These are phyloP conservation scores for Neonectria punicea DNA, from an alignment of 2,329 filamentous ascomycete genomes.

Conservation along the genomic window DNA sequence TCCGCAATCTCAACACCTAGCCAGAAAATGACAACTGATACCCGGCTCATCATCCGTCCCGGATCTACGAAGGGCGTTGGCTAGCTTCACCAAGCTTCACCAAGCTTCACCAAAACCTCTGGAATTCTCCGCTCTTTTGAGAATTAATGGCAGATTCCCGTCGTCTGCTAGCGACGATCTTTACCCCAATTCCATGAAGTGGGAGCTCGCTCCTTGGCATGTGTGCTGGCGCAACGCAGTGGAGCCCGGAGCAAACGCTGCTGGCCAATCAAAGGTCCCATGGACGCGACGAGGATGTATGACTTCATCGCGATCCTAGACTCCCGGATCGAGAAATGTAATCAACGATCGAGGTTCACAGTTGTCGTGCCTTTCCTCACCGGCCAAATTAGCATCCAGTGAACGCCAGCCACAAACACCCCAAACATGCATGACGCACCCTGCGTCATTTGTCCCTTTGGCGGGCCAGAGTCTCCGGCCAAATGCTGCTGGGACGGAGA, in stretches of 20 bases:
- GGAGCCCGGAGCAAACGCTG: not conserved
- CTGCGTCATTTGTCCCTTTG: conserved; percentile 36
- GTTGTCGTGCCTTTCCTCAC: conserved; percentile 8
- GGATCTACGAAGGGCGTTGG: not conserved
- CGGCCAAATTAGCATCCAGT: conserved; percentile 9
- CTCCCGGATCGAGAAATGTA: conserved; percentile 35
- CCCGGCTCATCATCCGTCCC: not conserved
- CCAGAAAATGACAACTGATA: not conserved
- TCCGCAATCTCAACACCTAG: not conserved
- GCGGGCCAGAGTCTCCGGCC: conserved; percentile 37
- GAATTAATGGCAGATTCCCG: not conserved
- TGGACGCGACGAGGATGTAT: conserved; percentile 20
- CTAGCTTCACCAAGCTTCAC: not conserved
- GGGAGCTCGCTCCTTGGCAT: not conserved
- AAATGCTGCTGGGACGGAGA: conserved; percentile 5
- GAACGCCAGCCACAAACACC: not conserved
- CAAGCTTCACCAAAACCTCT: not conserved
- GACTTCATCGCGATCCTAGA: conserved; percentile 39
- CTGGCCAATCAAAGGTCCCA: not conserved
- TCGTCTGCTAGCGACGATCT: conserved; percentile 6
- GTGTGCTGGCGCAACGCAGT: not conserved
- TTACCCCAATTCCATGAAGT: not conserved
- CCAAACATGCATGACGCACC: conserved; percentile 41
- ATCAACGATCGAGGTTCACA: conserved; percentile 34
- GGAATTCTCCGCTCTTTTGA: not conserved